Conservation (phyloP, 2,329 filamentous ascomycete genomes). For the Aquanectria penicillioides region DNA sequence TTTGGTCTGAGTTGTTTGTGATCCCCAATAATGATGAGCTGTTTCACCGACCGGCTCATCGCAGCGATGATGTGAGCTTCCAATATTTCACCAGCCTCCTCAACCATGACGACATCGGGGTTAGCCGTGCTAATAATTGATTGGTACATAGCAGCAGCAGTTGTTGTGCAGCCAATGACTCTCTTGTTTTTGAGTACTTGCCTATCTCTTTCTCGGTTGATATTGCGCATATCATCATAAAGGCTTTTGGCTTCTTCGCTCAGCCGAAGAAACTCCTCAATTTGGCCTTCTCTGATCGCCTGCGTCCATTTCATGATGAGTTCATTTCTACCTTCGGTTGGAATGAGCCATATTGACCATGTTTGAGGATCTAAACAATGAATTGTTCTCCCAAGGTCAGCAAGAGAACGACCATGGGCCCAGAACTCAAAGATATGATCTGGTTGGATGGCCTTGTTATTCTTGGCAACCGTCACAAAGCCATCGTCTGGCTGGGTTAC, state of each 20-base stretch:
- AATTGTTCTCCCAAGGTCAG: neutral
- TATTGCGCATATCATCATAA: no score
- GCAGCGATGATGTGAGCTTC: slow-evolving; percentile 72
- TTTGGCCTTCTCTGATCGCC: slow-evolving; percentile 60
- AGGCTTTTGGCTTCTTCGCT: slow-evolving; percentile 54
- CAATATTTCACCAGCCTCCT: slow-evolving; percentile 79
- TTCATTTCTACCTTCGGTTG: slow-evolving; percentile 45
- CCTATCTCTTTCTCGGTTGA: slow-evolving; percentile 54
- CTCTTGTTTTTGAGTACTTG: slow-evolving; percentile 61
- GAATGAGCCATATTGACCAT: slow-evolving; percentile 63
- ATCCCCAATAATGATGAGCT: slow-evolving; percentile 77
- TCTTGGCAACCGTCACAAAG: slow-evolving; percentile 56
- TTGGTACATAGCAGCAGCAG: slow-evolving; percentile 71
- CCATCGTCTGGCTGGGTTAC: slow-evolving; percentile 57
- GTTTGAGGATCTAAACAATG: slow-evolving; percentile 37
- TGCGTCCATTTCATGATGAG: slow-evolving; percentile 55
- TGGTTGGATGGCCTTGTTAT: slow-evolving; percentile 54
- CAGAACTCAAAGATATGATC: slow-evolving; percentile 34
- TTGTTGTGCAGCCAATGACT: slow-evolving; percentile 78
- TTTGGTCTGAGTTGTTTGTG: slow-evolving; percentile 79
- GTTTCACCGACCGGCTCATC: slow-evolving; percentile 63
- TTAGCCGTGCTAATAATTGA: slow-evolving; percentile 61
- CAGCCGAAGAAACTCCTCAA: slow-evolving; percentile 51
- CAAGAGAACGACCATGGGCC: neutral
- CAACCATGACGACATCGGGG: slow-evolving; percentile 72